Evolutionary conservation across 345 rosid genomes (phyloP).

Genomic region (Boechera retrofracta): DNA sequence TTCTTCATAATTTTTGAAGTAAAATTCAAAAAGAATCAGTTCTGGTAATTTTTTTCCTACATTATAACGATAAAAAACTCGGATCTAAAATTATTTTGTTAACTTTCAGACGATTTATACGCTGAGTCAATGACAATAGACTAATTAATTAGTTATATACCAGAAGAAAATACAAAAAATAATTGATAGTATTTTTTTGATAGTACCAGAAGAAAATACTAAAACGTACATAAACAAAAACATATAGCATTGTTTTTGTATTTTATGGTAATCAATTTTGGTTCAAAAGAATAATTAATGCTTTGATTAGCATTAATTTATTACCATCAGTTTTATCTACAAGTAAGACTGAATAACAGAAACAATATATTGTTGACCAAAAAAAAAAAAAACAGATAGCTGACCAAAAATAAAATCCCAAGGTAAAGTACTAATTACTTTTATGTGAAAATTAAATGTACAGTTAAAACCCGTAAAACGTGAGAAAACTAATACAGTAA

Average conservation of each 20-base stretch:
- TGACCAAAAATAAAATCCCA: neutral
- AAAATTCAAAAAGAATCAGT: neutral
- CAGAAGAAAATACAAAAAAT: neutral
- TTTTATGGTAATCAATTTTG: neutral
- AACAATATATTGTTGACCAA: neutral
- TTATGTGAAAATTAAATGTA: neutral
- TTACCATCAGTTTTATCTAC: neutral
- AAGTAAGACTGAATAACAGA: neutral
- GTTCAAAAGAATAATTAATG: neutral
- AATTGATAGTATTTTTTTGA: neutral
- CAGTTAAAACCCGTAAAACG: constrained; percentile 8
- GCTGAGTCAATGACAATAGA: neutral
- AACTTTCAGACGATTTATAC: neutral
- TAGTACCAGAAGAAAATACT: no score
- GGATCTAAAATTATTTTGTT: neutral
- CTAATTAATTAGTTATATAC: neutral
- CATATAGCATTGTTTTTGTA: neutral
- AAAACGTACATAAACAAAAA: neutral
- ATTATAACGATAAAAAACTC: neutral
- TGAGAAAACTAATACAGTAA: constrained; percentile 2
- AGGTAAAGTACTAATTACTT: constrained; percentile 14
- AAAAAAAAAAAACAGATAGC: no score
- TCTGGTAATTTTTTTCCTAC: no score
- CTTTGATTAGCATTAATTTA: neutral
- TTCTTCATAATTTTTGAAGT: neutral